Evolutionary conservation across 2,329 filamentous ascomycete species (phyloP), one percentile per base, ranked within the genome.

Genomic region (Thermomyces lanuginosus): DNA sequence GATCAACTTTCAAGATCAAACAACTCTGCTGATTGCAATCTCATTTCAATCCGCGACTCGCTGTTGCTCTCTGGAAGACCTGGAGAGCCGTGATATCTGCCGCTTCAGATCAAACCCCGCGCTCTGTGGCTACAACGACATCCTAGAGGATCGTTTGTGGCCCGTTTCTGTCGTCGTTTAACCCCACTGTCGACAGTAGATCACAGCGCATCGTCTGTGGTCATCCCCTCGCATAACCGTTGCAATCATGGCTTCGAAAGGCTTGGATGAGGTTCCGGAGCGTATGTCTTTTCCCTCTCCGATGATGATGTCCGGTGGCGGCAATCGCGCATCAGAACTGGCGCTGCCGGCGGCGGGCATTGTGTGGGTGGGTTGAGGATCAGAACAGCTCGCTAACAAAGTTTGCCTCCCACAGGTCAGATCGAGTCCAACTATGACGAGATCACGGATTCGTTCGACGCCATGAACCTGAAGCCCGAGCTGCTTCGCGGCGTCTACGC

Each of bases 351-450:
- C n/a, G n/a, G n/a, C n/a, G n/a, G n/a, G n/a, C n/a, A n/a, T n/a
- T n/a, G n/a, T n/a, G n/a, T n/a, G n/a, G n/a, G n/a, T n/a, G n/a
- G n/a, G n/a, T n/a, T n/a, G n/a, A n/a, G n/a, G n/a, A n/a, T n/a
- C n/a, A n/a, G n/a, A n/a, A n/a, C n/a, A n/a, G n/a, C 28, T 37
- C 24, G 40, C 34, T 13, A 33, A 17, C 20, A 9, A 24, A 29
- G 32, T 35, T 26, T 16, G 11, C n/a, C 29, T 18, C 23, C 10
- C 56, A 50, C 58, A 92, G 86, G 77, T 64, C 83, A 92, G 69
- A 98, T 98, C 72, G 91, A 98, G 73, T 92, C 84, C 58, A 98
- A 98, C 81, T 98, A 95, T 69, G 89, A 98, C 72, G 84, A 95
- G 73, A 84, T 86, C 53, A 86, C 89, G 63, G 91, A 98, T 66